A percentile compares a stretch with the other conserved stretches of the same genome.
Evolutionary conservation across 2,329 filamentous ascomycete genomes (phyloP).

Genomic region (Colletotrichum musae): DNA sequence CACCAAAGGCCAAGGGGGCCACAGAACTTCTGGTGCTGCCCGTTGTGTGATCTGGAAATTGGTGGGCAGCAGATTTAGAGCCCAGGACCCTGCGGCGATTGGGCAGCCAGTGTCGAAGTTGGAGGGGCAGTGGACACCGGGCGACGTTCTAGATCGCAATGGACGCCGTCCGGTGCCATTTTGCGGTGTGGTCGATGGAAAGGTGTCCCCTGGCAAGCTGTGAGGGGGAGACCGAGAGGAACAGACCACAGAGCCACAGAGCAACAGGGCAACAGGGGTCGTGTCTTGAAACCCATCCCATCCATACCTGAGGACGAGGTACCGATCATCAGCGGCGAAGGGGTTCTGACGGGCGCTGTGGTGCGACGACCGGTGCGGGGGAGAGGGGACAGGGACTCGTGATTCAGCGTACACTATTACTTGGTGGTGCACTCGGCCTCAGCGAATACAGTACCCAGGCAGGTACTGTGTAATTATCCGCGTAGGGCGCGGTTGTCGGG

Average conservation of each 20-base stretch:
- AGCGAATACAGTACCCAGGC: not conserved
- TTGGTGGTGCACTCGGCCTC: not conserved
- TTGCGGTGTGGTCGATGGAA: conserved; percentile 36
- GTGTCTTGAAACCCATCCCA: no score
- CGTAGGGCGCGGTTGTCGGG: no score
- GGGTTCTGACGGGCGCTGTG: conserved; percentile 12
- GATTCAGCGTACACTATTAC: not conserved
- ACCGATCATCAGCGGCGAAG: conserved; percentile 3
- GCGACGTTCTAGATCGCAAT: conserved; percentile 37
- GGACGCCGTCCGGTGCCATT: conserved; percentile 30
- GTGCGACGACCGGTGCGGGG: conserved; percentile 37
- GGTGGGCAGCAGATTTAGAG: conserved; percentile 12
- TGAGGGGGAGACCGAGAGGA: not conserved
- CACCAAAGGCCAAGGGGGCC: no score
- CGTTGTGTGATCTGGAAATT: conserved; percentile 7
- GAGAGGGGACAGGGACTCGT: not conserved
- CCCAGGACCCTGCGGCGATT: conserved; percentile 14
- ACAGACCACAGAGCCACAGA: no score
- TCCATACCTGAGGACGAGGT: no score
- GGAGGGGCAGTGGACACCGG: conserved; percentile 13
- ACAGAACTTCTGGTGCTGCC: conserved; percentile 6
- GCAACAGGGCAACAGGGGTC: no score
- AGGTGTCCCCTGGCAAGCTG: conserved; percentile 29
- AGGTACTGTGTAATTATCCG: no score
- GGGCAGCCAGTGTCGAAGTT: not conserved